phyloP scores from a whole-genome alignment of 140 eudicot species.

The Bidens hawaiensis region DNA sequence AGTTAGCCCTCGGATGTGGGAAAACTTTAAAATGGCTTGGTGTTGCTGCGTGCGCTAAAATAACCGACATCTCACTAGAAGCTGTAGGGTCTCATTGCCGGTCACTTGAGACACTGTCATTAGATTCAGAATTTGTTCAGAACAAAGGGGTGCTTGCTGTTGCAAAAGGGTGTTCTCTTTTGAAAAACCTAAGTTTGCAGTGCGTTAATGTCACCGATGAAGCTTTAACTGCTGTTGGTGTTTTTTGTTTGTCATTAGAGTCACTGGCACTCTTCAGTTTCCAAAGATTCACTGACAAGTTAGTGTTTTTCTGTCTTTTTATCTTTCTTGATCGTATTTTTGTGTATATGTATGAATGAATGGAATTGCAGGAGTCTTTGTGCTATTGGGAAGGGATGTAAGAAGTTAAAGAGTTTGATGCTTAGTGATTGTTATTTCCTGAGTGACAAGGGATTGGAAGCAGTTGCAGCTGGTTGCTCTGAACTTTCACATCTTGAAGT shows the following conservation, averaged over 20 bases:
- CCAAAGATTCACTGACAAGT: slow-evolving; percentile 87
- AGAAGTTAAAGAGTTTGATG: slow-evolving; percentile 60
- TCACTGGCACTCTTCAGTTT: slow-evolving; percentile 66
- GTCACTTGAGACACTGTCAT: slow-evolving; percentile 55
- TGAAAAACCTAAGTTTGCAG: slow-evolving; percentile 73
- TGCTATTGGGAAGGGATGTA: slow-evolving; percentile 92
- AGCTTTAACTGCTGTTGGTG: slow-evolving; percentile 68
- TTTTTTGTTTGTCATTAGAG: slow-evolving; percentile 61
- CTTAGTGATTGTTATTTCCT: slow-evolving; percentile 77
- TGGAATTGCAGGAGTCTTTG: slow-evolving; percentile 60
- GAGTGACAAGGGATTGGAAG: slow-evolving; percentile 82
- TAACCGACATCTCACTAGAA: slow-evolving; percentile 81
- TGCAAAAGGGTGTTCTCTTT: slow-evolving; percentile 61
- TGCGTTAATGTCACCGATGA: slow-evolving; percentile 77
- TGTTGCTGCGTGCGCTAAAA: slow-evolving; percentile 85
- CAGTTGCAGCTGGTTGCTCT: slow-evolving; percentile 88
- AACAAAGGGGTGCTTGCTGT: slow-evolving; percentile 75
- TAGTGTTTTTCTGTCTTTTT: slow-evolving; percentile 17
- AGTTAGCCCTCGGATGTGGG: slow-evolving; percentile 66
- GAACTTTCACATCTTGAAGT: slow-evolving; percentile 92
- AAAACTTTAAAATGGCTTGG: slow-evolving; percentile 76
- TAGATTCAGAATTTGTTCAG: slow-evolving; percentile 74
- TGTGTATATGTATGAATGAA: not conserved
- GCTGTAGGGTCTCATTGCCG: slow-evolving; percentile 86
- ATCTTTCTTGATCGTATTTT: not conserved